Base-by-base conservation (phyloP, 495 filamentous ascomycete genomes). In the Neurospora tetraspora region DNA sequence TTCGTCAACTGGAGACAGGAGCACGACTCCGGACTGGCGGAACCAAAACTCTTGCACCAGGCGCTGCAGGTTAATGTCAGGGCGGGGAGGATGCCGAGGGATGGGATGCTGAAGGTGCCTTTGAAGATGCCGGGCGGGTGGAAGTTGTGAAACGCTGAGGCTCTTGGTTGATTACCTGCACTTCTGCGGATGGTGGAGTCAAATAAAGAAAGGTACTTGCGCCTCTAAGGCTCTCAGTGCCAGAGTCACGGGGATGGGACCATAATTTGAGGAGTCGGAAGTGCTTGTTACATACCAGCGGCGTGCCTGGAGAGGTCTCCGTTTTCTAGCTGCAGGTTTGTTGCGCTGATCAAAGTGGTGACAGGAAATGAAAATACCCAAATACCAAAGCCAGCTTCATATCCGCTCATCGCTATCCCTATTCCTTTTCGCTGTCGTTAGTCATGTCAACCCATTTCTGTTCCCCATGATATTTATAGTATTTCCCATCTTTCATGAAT, bases 51-150 rank as follows among this genome's bases (percentile, higher is more conserved):
- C 72, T 73, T 91, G 31, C 84, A 89, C 75, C 85, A 84, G 76
- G 80, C 86, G 6, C 75, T 91, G 78, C 89, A 91, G 79, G 69
- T 89, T 5, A 91, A 91, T 74, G 86, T 90, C 65, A 79, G 88
- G 3, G 88, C 77, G 11, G 89, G 88, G 0, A 68, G 77, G 70
- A 72, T 90, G 72, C 88, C 87, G 7, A 81, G 82, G 0, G 75
- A 81, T 69, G 68, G 83, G 39, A 75, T 88, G 71, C 69, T 88
- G 73, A 80, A 79, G 71, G 43, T 88, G 20, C 85, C 86, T 1
- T 65, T 88, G 73, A 37, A 68, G 47, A 61, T 61, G 53, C 45
- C 27, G 27, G 53, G 27, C 0, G 53, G 14, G 53, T 65, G 53
- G 53, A 65, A 65, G 7, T 36, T 65, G 27, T 65, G 12, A 61